Percentiles rank a stretch among this genome's conserved stretches.
phyloP scores from a whole-genome alignment of 805 yeast species.

The Hanseniaspora valbyensis region DNA sequence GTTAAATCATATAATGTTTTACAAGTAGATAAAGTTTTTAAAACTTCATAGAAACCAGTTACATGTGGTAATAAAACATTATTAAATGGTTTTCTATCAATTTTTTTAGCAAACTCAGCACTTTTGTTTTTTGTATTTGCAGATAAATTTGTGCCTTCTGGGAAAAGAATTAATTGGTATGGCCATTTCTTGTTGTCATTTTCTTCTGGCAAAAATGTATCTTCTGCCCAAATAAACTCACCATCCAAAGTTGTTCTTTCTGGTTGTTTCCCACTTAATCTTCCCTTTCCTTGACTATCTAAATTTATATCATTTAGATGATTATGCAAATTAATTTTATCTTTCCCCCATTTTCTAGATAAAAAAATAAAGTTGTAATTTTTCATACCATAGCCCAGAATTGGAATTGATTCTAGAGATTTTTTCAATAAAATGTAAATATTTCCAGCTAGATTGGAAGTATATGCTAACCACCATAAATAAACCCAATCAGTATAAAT shows the following conservation, averaged over 20 bases:
- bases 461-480: constrained; percentile 74
- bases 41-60: constrained; percentile 63
- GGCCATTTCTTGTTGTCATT: constrained; percentile 38
- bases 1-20: constrained; percentile 70
- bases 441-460: constrained; percentile 52
- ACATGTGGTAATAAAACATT: constrained; percentile 73
- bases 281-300: constrained; percentile 47
- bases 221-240: constrained; percentile 21
- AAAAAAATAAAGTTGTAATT: constrained; percentile 67
- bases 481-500: constrained; percentile 90
- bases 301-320: constrained; percentile 49
- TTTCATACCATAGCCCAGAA: constrained; percentile 78
- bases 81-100: constrained; percentile 38
- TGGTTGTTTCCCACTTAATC: constrained; percentile 33
- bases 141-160: constrained; percentile 88
- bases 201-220: not conserved
- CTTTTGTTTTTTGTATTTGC: constrained; percentile 51
- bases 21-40: constrained; percentile 45
- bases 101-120: constrained; percentile 44
- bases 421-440: constrained; percentile 69
- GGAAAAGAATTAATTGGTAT: constrained; percentile 66
- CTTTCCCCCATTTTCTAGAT: constrained; percentile 77
- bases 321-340: constrained; percentile 47
- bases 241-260: constrained; percentile 25
- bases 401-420: constrained; percentile 56